These are phyloP conservation scores for Chaetoscypha palmicola DNA, from an alignment of 2,329 filamentous ascomycete species.

Conservation along the genomic window DNA sequence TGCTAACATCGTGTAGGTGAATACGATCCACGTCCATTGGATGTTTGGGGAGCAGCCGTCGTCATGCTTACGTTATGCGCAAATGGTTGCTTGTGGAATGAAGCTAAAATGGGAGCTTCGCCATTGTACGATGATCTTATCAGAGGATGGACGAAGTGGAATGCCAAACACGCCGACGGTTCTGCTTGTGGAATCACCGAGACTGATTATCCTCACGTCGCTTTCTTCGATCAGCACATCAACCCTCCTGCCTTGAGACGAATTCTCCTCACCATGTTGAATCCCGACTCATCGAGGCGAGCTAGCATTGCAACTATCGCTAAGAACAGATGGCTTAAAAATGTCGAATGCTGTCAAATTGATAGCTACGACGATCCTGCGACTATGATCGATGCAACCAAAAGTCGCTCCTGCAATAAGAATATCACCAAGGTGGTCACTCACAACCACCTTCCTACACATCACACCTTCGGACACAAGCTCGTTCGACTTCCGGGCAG, in stretches of 20 bases:
- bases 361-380: slow-evolving; percentile 59
- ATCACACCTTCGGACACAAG: slow-evolving; percentile 20
- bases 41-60: slow-evolving; percentile 81
- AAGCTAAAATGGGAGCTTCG: slow-evolving; percentile 47
- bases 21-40: slow-evolving; percentile 71
- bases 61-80: slow-evolving; percentile 74
- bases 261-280: slow-evolving; percentile 72
- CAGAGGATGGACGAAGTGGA: slow-evolving; percentile 62
- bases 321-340: slow-evolving; percentile 64
- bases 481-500: slow-evolving; percentile 26
- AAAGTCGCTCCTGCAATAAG: slow-evolving; percentile 33
- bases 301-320: slow-evolving; percentile 63
- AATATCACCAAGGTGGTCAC: slow-evolving; percentile 38
- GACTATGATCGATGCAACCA: slow-evolving; percentile 53
- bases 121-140: slow-evolving; percentile 57
- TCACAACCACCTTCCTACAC: slow-evolving; percentile 29
- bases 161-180: slow-evolving; percentile 46
- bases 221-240: slow-evolving; percentile 57
- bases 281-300: slow-evolving; percentile 67
- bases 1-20: slow-evolving; percentile 31
- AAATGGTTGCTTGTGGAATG: slow-evolving; percentile 66
- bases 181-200: slow-evolving; percentile 40
- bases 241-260: slow-evolving; percentile 63
- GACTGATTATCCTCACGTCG: slow-evolving; percentile 57
- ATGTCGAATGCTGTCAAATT: slow-evolving; percentile 70